Conservation (phyloP, 106 monocot species). For the Narthecium ossifragum region DNA sequence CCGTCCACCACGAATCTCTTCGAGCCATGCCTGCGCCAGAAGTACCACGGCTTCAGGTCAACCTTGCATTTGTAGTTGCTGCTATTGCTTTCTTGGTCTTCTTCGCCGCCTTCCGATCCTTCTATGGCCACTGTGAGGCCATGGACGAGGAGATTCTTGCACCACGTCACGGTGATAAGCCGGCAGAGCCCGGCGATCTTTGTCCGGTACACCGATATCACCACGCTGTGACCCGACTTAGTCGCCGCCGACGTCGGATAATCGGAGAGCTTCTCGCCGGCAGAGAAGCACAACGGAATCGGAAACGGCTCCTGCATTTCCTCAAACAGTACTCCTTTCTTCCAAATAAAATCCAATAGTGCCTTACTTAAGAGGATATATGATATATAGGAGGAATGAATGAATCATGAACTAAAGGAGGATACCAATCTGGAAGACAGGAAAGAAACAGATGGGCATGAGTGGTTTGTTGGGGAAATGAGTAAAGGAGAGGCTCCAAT, state of each 20-base stretch:
- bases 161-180: conserved; percentile 62
- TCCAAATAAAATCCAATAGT: neutral
- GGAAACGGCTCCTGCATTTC: conserved; percentile 56
- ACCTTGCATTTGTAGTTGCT: conserved; percentile 30
- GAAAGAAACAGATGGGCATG: neutral
- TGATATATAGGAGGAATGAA: too few species aligned
- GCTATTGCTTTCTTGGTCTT: neutral
- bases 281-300: conserved; percentile 49
- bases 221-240: conserved; percentile 31
- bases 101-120: neutral
- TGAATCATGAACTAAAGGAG: too few species aligned
- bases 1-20: conserved; percentile 29
- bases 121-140: conserved; percentile 54
- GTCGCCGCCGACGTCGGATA: conserved; percentile 14
- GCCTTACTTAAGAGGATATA: too few species aligned
- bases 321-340: conserved; percentile 11
- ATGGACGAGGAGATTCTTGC: conserved; percentile 50
- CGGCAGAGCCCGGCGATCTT: conserved; percentile 44
- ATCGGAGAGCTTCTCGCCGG: conserved; percentile 11
- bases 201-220: conserved; percentile 43
- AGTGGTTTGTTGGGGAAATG: neutral
- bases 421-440: neutral
- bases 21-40: conserved; percentile 61
- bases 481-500: neutral
- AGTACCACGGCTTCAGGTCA: conserved; percentile 67